phyloP scores from a whole-genome alignment of 2,329 filamentous ascomycete genomes.

The Calonectria pseudoreteaudii region DNA sequence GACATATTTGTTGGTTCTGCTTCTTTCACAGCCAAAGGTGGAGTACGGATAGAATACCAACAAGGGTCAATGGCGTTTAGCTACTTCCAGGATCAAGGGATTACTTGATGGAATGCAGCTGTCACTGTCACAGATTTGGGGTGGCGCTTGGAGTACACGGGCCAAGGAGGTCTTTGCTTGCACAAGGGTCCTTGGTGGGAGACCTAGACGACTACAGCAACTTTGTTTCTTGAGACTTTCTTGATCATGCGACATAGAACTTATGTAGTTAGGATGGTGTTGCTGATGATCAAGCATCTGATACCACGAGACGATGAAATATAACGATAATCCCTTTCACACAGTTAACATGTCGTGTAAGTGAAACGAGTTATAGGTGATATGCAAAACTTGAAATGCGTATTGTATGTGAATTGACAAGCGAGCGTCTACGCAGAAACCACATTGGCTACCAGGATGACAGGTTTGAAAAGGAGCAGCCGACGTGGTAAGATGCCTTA shows the following conservation, averaged over 20 bases:
- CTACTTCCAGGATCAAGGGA: constrained; percentile 2
- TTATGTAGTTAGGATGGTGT: neutral
- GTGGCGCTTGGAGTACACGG: neutral
- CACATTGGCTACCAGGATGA: neutral
- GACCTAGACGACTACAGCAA: neutral
- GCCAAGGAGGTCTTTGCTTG: neutral
- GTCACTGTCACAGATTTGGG: constrained; percentile 8
- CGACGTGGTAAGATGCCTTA: neutral
- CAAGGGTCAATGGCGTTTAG: neutral
- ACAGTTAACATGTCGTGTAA: neutral
- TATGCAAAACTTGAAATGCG: neutral
- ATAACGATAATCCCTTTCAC: neutral
- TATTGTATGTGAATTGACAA: neutral
- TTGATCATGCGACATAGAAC: neutral
- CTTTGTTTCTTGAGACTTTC: neutral
- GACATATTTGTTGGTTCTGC: neutral
- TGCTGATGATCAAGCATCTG: neutral
- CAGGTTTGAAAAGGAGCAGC: neutral
- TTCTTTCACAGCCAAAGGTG: neutral
- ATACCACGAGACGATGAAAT: neutral
- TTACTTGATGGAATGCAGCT: neutral
- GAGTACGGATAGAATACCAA: constrained; percentile 1
- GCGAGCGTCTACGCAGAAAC: neutral
- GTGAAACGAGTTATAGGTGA: neutral
- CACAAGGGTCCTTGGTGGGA: neutral